Evolutionary conservation across 1,139 yeast genomes (phyloP).

Genomic region (Meyerozyma carpophila): DNA sequence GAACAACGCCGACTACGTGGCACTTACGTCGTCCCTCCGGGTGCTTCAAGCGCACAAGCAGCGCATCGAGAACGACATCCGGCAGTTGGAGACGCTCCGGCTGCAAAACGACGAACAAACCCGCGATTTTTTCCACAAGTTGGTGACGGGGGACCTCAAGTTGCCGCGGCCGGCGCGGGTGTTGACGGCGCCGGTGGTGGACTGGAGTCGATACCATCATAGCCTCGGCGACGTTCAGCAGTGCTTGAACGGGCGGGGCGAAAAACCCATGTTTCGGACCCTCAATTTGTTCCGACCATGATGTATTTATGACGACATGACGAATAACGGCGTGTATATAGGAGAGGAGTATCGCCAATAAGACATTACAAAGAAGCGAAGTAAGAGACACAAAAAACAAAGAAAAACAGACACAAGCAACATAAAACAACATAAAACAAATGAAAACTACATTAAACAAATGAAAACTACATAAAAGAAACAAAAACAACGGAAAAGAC

Average conservation of each 20-base stretch:
- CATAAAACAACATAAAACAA: too few species aligned
- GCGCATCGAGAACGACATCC: constrained; percentile 26
- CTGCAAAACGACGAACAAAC: constrained; percentile 11
- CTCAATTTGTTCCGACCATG: constrained; percentile 17
- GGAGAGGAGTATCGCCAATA: not conserved
- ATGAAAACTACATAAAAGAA: too few species aligned
- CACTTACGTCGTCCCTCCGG: constrained; percentile 31
- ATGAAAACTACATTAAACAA: too few species aligned
- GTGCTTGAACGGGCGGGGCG: constrained; percentile 6
- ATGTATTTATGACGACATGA: constrained; percentile 1
- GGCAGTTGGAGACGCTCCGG: constrained; percentile 21
- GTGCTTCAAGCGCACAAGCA: constrained; percentile 21
- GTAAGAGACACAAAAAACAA: too few species aligned
- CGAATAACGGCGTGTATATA: not conserved
- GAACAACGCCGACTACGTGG: constrained; percentile 34
- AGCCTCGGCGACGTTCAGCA: constrained; percentile 4
- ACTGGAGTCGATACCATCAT: constrained; percentile 22
- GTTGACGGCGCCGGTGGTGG: constrained; percentile 31
- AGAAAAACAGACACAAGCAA: too few species aligned
- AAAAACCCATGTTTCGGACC: constrained; percentile 22
- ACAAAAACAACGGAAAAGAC: too few species aligned
- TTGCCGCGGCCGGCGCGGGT: constrained; percentile 34
- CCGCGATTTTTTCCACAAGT: constrained; percentile 11
- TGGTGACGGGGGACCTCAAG: constrained; percentile 11
- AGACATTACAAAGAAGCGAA: too few species aligned